A percentile compares a stretch with the other conserved stretches of the same genome.
phyloP scores from a whole-genome alignment of 139 green algal genomes.

The Klebsormidium nitens region DNA sequence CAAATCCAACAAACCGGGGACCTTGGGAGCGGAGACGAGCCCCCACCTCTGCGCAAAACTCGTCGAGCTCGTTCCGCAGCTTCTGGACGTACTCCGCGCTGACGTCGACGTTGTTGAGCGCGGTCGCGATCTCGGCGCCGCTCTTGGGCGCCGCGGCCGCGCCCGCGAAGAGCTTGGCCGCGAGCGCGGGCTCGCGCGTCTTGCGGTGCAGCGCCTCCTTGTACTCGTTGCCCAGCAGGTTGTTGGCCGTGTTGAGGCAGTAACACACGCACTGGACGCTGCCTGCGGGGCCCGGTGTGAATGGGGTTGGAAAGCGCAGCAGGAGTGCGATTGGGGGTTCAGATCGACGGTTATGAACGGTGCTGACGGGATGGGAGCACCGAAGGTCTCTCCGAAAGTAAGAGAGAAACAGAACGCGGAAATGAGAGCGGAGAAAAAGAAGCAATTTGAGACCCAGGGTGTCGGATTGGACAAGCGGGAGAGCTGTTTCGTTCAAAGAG shows the following conservation, averaged over 20 bases:
- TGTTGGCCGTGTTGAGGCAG: constrained; percentile 47
- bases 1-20: too few species aligned
- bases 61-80: constrained; percentile 75
- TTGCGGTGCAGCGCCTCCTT: constrained; percentile 47
- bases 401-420: too few species aligned
- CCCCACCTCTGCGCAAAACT: constrained; percentile 12
- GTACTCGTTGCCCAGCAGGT: constrained; percentile 54
- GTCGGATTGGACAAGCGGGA: too few species aligned
- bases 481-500: too few species aligned
- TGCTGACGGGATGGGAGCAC: too few species aligned
- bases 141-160: constrained; percentile 1
- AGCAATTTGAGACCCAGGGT: too few species aligned
- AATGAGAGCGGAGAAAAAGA: too few species aligned
- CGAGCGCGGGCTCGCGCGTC: constrained; percentile 37
- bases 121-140: constrained; percentile 27
- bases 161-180: constrained; percentile 30
- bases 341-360: too few species aligned
- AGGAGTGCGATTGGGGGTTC: too few species aligned
- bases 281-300: too few species aligned
- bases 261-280: constrained; percentile 35
- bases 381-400: neutral
- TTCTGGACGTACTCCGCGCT: constrained; percentile 57
- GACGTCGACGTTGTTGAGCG: constrained; percentile 45
- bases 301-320: too few species aligned
- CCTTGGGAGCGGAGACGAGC: neutral